These are phyloP conservation scores for Pseudonitzschia pungens DNA, from an alignment of 108 stramenopile genomes.

Conservation along the genomic window DNA sequence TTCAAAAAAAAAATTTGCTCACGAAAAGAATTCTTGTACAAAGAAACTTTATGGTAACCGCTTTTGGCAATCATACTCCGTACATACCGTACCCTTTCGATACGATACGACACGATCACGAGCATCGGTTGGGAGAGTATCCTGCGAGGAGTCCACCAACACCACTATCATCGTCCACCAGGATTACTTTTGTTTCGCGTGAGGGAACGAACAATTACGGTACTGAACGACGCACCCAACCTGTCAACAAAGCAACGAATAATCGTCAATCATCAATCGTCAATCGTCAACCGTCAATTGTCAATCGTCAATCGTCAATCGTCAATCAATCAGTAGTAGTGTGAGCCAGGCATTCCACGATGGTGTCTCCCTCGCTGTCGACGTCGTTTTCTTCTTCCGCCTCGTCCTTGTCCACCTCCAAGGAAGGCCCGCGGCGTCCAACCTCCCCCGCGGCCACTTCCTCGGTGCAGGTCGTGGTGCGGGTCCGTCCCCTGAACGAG, in stretches of 20 bases:
- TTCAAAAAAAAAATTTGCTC: neutral
- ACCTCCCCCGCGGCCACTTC: constrained; percentile 16
- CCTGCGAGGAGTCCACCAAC: neutral
- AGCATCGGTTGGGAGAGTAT: too few relatives aligned
- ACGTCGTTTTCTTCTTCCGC: neutral
- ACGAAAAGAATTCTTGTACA: neutral
- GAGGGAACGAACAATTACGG: neutral
- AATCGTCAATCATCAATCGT: too few relatives aligned
- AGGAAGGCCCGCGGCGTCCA: neutral
- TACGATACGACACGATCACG: neutral
- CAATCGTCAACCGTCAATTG: too few relatives aligned
- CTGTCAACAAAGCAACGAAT: neutral
- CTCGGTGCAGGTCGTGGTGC: constrained; percentile 76
- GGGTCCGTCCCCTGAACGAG: constrained; percentile 79
- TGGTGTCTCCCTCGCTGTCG: neutral
- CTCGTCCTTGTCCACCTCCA: neutral
- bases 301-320: too few relatives aligned
- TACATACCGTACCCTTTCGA: too few relatives aligned
- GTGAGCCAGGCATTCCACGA: neutral
- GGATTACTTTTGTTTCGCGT: neutral
- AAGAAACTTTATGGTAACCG: neutral
- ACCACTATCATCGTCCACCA: neutral
- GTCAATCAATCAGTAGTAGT: neutral
- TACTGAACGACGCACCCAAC: neutral
- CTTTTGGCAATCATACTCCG: neutral